A percentile compares a stretch with the other conserved stretches of the same genome.
phyloP scores from a whole-genome alignment of 768 basidiomycete species.

The Multifurca ochricompacta region DNA sequence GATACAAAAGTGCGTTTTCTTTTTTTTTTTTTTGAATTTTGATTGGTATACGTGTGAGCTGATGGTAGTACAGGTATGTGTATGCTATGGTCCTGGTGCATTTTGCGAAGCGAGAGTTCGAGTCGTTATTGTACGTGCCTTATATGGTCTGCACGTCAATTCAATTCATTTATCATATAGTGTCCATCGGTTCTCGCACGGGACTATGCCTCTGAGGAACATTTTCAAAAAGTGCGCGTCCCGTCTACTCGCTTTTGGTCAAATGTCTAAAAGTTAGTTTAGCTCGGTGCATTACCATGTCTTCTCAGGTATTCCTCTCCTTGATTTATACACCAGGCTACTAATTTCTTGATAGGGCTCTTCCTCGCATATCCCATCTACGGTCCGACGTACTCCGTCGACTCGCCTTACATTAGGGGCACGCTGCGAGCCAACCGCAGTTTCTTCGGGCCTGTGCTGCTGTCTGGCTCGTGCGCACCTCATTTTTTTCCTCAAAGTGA shows the following conservation, averaged over 20 bases:
- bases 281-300: constrained; percentile 91
- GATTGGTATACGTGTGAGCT: background rate
- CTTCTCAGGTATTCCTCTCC: constrained; percentile 43
- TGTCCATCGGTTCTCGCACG: constrained; percentile 92
- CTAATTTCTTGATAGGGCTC: constrained; percentile 40
- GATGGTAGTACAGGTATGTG: constrained; percentile 41
- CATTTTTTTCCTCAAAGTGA: background rate
- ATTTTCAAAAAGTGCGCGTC: constrained; percentile 79
- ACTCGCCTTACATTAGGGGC: constrained; percentile 52
- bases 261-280: background rate
- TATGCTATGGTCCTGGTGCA: constrained; percentile 76
- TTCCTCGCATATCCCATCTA: constrained; percentile 77
- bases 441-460: constrained; percentile 62
- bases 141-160: background rate
- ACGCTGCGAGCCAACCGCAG: constrained; percentile 53
- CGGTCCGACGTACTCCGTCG: constrained; percentile 65
- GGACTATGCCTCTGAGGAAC: constrained; percentile 82
- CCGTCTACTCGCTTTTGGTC: background rate
- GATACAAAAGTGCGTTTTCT: constrained; percentile 56
- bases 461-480: constrained; percentile 67
- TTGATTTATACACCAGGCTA: background rate
- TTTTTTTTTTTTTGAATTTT: background rate
- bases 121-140: constrained; percentile 72
- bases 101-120: constrained; percentile 86
- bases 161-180: constrained; percentile 30